These are phyloP conservation scores for Trichoderma oligosporum DNA, from an alignment of 2,329 filamentous ascomycete species.

Conservation along the genomic window DNA sequence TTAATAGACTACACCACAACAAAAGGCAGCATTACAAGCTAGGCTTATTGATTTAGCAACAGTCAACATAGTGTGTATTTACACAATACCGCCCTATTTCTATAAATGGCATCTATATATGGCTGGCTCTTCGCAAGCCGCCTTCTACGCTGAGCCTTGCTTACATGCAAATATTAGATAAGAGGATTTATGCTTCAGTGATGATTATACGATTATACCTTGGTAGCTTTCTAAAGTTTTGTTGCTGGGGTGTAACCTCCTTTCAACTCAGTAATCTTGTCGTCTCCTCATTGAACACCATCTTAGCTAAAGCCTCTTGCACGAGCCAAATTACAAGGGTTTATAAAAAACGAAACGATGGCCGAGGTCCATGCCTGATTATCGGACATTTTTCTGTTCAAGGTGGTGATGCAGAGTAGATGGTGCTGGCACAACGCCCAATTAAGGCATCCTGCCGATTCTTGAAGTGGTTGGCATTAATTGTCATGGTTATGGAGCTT, in stretches of 20 bases:
- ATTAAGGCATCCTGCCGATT: background rate
- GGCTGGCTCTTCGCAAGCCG: no score
- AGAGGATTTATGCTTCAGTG: no score
- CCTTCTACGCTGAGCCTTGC: no score
- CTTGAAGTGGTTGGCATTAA: background rate
- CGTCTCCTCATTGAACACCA: background rate
- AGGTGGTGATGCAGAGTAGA: background rate
- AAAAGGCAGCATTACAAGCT: no score
- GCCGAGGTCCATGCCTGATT: slow-evolving; percentile 11
- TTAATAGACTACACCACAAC: no score
- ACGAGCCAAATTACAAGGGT: slow-evolving; percentile 15
- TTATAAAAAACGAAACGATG: background rate
- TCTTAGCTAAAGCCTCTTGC: slow-evolving; percentile 7
- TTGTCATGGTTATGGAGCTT: slow-evolving; percentile 1
- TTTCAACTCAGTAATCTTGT: background rate
- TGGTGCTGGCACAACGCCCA: background rate
- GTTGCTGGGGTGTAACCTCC: background rate
- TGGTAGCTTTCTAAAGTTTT: no score
- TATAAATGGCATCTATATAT: no score
- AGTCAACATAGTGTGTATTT: no score
- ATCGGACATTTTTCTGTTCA: slow-evolving; percentile 10
- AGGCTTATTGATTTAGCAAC: no score
- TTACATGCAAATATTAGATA: no score
- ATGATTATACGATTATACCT: no score
- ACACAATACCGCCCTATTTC: no score